phyloP scores from a whole-genome alignment of 495 filamentous ascomycete species.

The Neurospora sp. region DNA sequence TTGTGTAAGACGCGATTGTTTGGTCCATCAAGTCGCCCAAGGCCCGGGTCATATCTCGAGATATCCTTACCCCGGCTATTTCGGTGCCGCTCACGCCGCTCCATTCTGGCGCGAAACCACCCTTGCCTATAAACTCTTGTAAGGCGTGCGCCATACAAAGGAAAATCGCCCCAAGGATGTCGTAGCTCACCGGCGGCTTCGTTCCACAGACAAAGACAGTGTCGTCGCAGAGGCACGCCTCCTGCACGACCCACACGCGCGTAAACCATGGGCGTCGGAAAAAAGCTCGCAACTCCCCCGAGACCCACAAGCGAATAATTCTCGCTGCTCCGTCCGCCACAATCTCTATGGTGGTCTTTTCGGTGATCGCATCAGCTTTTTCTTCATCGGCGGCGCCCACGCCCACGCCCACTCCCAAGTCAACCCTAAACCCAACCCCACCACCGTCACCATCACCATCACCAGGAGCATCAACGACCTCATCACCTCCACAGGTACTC shows the following conservation, averaged over 20 bases:
- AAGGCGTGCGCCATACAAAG: not conserved
- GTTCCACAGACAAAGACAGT: slow-evolving; percentile 14
- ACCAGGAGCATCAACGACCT: no score
- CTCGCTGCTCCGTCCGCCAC: not conserved
- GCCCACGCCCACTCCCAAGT: not conserved
- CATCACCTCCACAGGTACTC: no score
- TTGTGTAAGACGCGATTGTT: no score
- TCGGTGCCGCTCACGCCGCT: not conserved
- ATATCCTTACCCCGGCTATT: not conserved
- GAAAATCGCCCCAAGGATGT: accelerated
- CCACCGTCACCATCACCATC: no score
- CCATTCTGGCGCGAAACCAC: not conserved
- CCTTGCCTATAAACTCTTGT: not conserved
- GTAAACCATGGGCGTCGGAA: slow-evolving; percentile 20
- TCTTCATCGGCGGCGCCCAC: not conserved
- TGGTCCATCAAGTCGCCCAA: no score
- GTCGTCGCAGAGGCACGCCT: slow-evolving; percentile 12
- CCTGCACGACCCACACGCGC: slow-evolving; percentile 24
- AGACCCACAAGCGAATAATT: not conserved
- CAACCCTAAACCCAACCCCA: not conserved
- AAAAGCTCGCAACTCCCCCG: not conserved
- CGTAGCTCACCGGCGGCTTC: not conserved
- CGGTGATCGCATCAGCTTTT: not conserved
- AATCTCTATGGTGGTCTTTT: not conserved
- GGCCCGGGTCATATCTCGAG: not conserved